Base-by-base conservation (phyloP, 1,139 yeast species). In the Insectozyma bohioensis region DNA sequence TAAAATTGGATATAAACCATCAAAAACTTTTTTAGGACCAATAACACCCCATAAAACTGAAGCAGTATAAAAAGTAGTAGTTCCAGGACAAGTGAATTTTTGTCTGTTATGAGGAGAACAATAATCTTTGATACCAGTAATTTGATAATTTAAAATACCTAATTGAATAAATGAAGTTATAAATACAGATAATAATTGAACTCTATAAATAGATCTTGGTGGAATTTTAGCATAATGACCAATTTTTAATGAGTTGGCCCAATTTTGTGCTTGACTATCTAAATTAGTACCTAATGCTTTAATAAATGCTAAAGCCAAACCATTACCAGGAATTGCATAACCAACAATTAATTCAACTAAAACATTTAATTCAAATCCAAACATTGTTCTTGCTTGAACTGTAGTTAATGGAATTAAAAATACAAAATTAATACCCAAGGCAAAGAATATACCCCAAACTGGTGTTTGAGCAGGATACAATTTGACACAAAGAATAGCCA, bases 21-120 rank as follows among this genome's bases (percentile, higher is more conserved):
- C 52, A 46, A 80, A 78, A 6, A 78, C 72, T 29, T 72, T 64
- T 48, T 67, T 65, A 14, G 86, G 86, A 4, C 85, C 86, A 48
- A 80, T 74, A 21, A 73, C 78, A 42, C 85, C 85, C 85, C 85
- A 80, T 23, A 75, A 59, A 12, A 78, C 64, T 1, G 80, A 69
- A 2, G 84, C 77, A 33, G 63, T 63, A 54, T 65, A 79, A 52
- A 62, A 76, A 1, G 75, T 70, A 25, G 55, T 60, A 12, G 69
- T 59, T 28, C 52, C 58, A 20, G 77, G 79, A 48, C 84, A 78
- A 5, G 74, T 58, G 49, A 74, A 76, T 26, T 60, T 60, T 27
- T 67, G 61, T 8, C 48, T 35, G 36, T 75, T 76, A 20, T 49
- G 45, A 11, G 64, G 54, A 3, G 55, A 52, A 54, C 85, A 79